A percentile compares a stretch with the other conserved stretches of the same genome.
These are phyloP conservation scores for Globisporangium polare DNA, from an alignment of 352 stramenopile species.

Conservation along the genomic window DNA sequence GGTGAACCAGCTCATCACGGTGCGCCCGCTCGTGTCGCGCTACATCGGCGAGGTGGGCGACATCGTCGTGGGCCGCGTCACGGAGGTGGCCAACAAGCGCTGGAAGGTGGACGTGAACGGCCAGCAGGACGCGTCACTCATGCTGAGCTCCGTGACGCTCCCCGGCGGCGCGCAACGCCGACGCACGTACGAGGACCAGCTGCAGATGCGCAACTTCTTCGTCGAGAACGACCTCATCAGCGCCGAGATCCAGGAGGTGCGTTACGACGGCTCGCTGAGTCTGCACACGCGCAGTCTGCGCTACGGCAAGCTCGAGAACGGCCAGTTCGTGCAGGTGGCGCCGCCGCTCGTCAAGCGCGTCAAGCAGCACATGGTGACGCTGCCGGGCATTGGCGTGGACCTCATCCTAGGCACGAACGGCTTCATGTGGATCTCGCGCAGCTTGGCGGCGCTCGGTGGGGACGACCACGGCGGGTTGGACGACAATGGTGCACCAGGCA, in stretches of 20 bases:
- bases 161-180: conserved; percentile 94
- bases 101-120: conserved; percentile 95
- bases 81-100: conserved; percentile 90
- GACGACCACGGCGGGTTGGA: conserved; percentile 31
- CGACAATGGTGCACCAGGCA: conserved; percentile 39
- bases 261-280: conserved; percentile 90
- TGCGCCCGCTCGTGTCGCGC: conserved; percentile 87
- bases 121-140: conserved; percentile 81
- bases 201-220: conserved; percentile 96
- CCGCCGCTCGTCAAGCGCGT: conserved; percentile 90
- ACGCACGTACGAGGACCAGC: conserved; percentile 95
- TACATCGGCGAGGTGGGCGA: conserved; percentile 96
- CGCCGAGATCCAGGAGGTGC: conserved; percentile 85
- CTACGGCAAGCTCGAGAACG: conserved; percentile 96
- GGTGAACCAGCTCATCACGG: conserved; percentile 95
- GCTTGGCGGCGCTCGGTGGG: conserved; percentile 43
- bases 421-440: conserved; percentile 93
- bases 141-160: conserved; percentile 94
- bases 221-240: conserved; percentile 96
- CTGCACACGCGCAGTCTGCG: conserved; percentile 93
- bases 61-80: conserved; percentile 95
- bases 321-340: conserved; percentile 88
- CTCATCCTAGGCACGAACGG: conserved; percentile 95
- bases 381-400: conserved; percentile 77
- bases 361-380: conserved; percentile 93